A percentile compares a stretch with the other conserved stretches of the same genome.
These are phyloP conservation scores for Aaosphaeria pasadenensis DNA, from an alignment of 2,329 filamentous ascomycete genomes.

Conservation along the genomic window DNA sequence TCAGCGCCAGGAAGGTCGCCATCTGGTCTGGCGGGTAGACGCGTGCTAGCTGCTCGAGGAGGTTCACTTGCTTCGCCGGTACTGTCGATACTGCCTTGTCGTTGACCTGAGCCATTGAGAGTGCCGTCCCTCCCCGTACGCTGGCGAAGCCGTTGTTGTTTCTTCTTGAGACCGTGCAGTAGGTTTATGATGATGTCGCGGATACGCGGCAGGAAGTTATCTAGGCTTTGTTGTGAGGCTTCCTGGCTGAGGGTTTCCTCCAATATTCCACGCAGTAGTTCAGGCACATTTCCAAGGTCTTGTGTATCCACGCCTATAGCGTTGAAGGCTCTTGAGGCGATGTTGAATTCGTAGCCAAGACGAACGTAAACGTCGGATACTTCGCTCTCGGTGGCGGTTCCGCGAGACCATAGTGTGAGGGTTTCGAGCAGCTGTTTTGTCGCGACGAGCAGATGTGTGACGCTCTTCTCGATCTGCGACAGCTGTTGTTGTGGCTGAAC, in stretches of 20 bases:
- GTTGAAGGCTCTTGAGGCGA: constrained; percentile 93
- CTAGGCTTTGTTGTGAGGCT: constrained; percentile 87
- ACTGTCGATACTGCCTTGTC: constrained; percentile 35
- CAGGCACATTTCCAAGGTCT: constrained; percentile 92
- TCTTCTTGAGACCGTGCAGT: constrained; percentile 92
- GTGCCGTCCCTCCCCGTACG: constrained; percentile 51
- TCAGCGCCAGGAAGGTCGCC: constrained; percentile 27
- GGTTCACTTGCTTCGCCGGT: constrained; percentile 36
- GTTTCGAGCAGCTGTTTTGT: constrained; percentile 98
- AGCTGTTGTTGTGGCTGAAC: constrained; percentile 68
- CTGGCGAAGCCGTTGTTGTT: constrained; percentile 80
- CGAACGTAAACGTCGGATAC: constrained; percentile 98
- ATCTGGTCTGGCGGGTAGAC: constrained; percentile 40
- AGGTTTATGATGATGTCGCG: constrained; percentile 98
- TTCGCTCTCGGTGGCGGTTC: constrained; percentile 85
- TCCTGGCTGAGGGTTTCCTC: constrained; percentile 97
- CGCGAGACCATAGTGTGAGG: constrained; percentile 94
- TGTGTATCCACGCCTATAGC: constrained; percentile 94
- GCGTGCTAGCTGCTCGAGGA: constrained; percentile 39
- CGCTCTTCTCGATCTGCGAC: constrained; percentile 98
- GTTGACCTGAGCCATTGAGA: constrained; percentile 37
- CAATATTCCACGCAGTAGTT: constrained; percentile 82
- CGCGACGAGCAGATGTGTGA: constrained; percentile 89
- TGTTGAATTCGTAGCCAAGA: constrained; percentile 98
- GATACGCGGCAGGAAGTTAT: constrained; percentile 90